phyloP scores from a whole-genome alignment of 1,284 basidiomycete species.

The Sanguinoderma infundibulare region DNA sequence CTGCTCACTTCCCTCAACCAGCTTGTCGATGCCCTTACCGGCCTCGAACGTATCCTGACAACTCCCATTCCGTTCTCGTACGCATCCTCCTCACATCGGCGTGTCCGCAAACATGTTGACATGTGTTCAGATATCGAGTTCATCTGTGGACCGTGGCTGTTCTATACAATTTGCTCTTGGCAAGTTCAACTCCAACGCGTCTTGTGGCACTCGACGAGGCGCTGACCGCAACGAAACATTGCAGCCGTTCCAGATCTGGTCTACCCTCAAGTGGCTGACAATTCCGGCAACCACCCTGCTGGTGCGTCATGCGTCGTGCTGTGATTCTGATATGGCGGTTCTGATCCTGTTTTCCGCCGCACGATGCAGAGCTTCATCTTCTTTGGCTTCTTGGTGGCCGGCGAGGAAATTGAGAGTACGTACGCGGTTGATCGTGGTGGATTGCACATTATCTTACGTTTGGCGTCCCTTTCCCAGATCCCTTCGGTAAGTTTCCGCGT shows the following conservation, averaged over 20 bases:
- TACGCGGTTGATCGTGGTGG: conserved; percentile 9
- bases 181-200: neutral
- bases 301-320: conserved; percentile 29
- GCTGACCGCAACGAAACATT: neutral
- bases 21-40: conserved; percentile 71
- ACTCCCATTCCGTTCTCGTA: conserved; percentile 83
- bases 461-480: conserved; percentile 42
- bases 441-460: conserved; percentile 15
- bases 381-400: conserved; percentile 72
- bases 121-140: conserved; percentile 56
- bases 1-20: conserved; percentile 56
- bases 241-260: conserved; percentile 74
- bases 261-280: conserved; percentile 63
- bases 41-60: conserved; percentile 77
- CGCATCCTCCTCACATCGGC: neutral
- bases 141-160: conserved; percentile 68
- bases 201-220: neutral
- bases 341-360: neutral
- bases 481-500: conserved; percentile 51
- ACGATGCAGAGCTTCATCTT: conserved; percentile 57
- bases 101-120: neutral
- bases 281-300: conserved; percentile 61
- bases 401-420: conserved; percentile 74
- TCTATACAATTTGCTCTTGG: conserved; percentile 61
- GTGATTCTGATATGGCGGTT: neutral